Percentiles rank a stretch among this genome's conserved stretches.
Conservation (phyloP, 2,329 filamentous ascomycete genomes). For the Colletotrichum sp. region DNA sequence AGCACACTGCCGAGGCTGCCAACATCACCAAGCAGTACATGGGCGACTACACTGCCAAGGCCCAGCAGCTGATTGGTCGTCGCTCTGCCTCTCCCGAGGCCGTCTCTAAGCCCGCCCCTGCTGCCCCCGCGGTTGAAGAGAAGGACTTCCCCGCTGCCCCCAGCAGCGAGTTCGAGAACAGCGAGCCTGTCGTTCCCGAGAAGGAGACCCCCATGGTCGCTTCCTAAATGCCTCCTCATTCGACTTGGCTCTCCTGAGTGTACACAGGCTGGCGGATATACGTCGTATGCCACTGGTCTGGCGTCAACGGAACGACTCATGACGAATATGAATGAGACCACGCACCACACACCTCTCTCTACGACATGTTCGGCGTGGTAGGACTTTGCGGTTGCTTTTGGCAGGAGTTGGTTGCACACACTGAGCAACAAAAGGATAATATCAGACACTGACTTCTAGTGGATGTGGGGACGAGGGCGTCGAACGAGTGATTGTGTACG, state of each 20-base stretch:
- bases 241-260: slow-evolving; percentile 17
- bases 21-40: slow-evolving; percentile 71
- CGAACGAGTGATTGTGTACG: slow-evolving; percentile 17
- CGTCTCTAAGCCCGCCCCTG: slow-evolving; percentile 36
- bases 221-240: slow-evolving; percentile 18
- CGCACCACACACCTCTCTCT: slow-evolving; percentile 7
- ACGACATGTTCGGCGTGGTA: slow-evolving; percentile 9
- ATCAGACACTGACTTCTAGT: slow-evolving; percentile 1
- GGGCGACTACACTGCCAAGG: slow-evolving; percentile 72
- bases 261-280: slow-evolving; percentile 8
- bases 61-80: slow-evolving; percentile 66
- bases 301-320: slow-evolving; percentile 23
- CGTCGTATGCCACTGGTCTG: slow-evolving; percentile 12
- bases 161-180: slow-evolving; percentile 13
- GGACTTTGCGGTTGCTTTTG: slow-evolving; percentile 11
- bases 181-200: slow-evolving; percentile 29
- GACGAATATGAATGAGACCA: slow-evolving; percentile 17
- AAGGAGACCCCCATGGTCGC: slow-evolving; percentile 28
- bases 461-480: slow-evolving; percentile 1
- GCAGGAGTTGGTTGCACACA: slow-evolving; percentile 16
- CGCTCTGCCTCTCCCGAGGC: slow-evolving; percentile 47
- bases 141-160: slow-evolving; percentile 26
- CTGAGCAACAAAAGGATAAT: slow-evolving; percentile 20
- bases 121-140: slow-evolving; percentile 23
- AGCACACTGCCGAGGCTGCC: slow-evolving; percentile 68